Evolutionary conservation across 2,329 filamentous ascomycete species (phyloP).

Genomic region (Thielaviopsis ethacetica): DNA sequence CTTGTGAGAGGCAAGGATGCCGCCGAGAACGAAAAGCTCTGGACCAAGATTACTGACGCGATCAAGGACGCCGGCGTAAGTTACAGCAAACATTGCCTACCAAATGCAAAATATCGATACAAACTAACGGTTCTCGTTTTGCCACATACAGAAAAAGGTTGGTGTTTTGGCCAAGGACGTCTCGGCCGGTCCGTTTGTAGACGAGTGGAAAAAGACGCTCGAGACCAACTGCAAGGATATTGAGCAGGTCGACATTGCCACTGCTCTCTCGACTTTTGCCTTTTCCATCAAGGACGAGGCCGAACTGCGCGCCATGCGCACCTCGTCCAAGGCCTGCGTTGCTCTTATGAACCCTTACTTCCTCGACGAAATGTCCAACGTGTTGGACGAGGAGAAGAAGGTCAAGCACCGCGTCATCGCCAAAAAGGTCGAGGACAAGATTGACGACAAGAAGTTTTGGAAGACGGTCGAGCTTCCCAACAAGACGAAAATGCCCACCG

Average conservation of each 20-base stretch:
- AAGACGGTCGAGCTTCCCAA: conserved; percentile 55
- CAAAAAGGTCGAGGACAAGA: conserved; percentile 78
- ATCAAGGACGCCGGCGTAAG: conserved; percentile 78
- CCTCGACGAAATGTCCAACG: conserved; percentile 92
- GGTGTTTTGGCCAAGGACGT: conserved; percentile 74
- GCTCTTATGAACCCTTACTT: conserved; percentile 93
- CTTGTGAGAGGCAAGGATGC: conserved; percentile 83
- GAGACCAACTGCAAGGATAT: conserved; percentile 65
- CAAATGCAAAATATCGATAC: neutral
- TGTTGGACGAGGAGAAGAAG: conserved; percentile 93
- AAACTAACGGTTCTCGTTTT: conserved; percentile 5
- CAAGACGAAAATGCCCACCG: conserved; percentile 61
- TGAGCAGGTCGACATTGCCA: conserved; percentile 73
- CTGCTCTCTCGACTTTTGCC: conserved; percentile 65
- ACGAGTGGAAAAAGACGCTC: conserved; percentile 86
- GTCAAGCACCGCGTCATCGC: conserved; percentile 77
- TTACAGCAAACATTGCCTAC: conserved; percentile 16
- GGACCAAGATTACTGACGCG: conserved; percentile 64
- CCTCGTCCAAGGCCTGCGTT: conserved; percentile 84
- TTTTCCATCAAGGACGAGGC: conserved; percentile 91
- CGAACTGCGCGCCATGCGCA: conserved; percentile 85
- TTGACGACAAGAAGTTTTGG: conserved; percentile 91
- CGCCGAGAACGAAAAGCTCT: conserved; percentile 80
- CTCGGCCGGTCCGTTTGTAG: conserved; percentile 74
- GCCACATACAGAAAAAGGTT: conserved; percentile 56